These are phyloP conservation scores for Penicillium silybi DNA, from an alignment of 495 filamentous ascomycete species.

Conservation along the genomic window DNA sequence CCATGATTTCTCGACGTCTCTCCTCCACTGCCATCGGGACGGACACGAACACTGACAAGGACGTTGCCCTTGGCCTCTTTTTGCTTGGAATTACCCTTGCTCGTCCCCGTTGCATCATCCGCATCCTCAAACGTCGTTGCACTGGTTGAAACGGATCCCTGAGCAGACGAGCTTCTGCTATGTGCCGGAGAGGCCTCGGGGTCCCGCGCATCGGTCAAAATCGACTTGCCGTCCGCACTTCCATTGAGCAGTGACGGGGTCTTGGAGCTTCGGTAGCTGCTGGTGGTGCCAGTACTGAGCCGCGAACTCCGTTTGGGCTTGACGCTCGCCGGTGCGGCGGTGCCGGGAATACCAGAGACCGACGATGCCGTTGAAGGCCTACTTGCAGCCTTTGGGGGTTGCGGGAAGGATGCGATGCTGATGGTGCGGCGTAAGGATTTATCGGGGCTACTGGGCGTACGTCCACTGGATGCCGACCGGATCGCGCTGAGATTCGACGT, in stretches of 20 bases:
- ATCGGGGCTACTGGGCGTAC: constrained; percentile 42
- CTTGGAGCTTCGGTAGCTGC: constrained; percentile 49
- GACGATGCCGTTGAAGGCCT: constrained; percentile 44
- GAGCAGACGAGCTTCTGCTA: constrained; percentile 82
- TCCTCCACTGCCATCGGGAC: constrained; percentile 65
- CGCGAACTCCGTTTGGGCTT: constrained; percentile 37
- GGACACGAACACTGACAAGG: constrained; percentile 88
- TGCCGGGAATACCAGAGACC: constrained; percentile 24
- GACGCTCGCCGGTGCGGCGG: constrained; percentile 23
- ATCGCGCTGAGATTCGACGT: constrained; percentile 35
- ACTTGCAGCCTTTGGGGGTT: constrained; percentile 65
- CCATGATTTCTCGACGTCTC: constrained; percentile 61
- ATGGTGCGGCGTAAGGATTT: constrained; percentile 78
- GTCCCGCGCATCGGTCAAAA: constrained; percentile 55
- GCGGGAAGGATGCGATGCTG: constrained; percentile 90
- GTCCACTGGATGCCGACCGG: constrained; percentile 37
- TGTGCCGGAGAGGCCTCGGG: constrained; percentile 80
- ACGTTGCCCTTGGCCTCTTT: constrained; percentile 89
- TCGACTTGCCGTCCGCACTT: constrained; percentile 68
- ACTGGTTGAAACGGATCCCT: constrained; percentile 86
- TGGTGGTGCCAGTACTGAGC: constrained; percentile 37
- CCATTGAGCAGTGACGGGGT: constrained; percentile 75
- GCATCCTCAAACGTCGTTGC: constrained; percentile 79
- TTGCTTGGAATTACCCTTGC: constrained; percentile 28
- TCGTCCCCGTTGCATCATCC: constrained; percentile 36